Conservation (phyloP, 768 basidiomycete genomes). For the Boletus rubroflammeus region DNA sequence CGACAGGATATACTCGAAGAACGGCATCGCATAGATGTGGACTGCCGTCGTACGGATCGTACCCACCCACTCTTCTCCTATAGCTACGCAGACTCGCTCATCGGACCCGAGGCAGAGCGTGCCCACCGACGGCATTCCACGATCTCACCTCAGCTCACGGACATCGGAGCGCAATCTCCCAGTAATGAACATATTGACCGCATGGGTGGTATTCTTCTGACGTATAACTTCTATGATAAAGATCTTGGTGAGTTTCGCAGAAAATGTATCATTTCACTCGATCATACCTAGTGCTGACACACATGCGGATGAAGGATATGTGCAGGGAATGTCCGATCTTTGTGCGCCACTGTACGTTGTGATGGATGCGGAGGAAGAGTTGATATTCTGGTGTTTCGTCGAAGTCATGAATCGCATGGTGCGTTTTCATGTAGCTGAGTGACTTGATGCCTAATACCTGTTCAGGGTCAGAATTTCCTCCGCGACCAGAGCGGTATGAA, state of each 20-base stretch:
- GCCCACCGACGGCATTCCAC: constrained; percentile 54
- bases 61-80: constrained; percentile 84
- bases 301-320: constrained; percentile 63
- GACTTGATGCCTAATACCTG: constrained; percentile 3
- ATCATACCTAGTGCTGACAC: constrained; percentile 12
- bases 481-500: constrained; percentile 99
- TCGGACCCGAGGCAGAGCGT: constrained; percentile 52
- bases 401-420: constrained; percentile 96
- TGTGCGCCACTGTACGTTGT: constrained; percentile 92
- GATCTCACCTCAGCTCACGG: constrained; percentile 69
- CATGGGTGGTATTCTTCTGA: constrained; percentile 81
- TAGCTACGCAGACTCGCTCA: constrained; percentile 32
- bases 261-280: neutral
- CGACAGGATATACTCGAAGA: constrained; percentile 81
- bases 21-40: constrained; percentile 93
- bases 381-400: constrained; percentile 97
- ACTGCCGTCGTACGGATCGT: constrained; percentile 94
- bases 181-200: constrained; percentile 90
- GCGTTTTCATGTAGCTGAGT: constrained; percentile 23
- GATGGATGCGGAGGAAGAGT: constrained; percentile 80
- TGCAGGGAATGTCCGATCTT: constrained; percentile 98
- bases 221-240: constrained; percentile 88
- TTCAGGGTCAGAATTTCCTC: constrained; percentile 89
- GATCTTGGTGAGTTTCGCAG: constrained; percentile 62
- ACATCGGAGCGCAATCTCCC: constrained; percentile 84